Evolutionary conservation across 176 grass and related monocot genomes (phyloP).

Genomic region (Eleusine coracana): DNA sequence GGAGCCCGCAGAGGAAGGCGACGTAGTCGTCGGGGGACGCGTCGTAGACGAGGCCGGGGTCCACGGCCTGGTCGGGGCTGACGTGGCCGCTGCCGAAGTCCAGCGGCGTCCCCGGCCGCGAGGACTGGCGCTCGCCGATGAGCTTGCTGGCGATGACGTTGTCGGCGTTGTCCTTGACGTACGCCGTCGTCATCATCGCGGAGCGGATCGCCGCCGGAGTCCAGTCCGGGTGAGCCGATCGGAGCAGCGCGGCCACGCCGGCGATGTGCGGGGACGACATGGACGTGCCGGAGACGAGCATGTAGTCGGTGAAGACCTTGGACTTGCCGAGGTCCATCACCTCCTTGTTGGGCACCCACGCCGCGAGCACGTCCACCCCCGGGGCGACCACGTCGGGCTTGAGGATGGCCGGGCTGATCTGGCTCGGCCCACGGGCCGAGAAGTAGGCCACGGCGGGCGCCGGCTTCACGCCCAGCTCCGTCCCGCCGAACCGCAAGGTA

Average conservation of each 20-base stretch:
- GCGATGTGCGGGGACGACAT: slow-evolving; percentile 78
- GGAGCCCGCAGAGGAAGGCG: slow-evolving; percentile 61
- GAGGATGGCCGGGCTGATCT: slow-evolving; percentile 57
- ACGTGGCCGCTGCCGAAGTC: slow-evolving; percentile 72
- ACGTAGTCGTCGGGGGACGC: slow-evolving; percentile 56
- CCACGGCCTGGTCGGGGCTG: slow-evolving; percentile 59
- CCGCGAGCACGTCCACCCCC: slow-evolving; percentile 72
- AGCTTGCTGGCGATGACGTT: slow-evolving; percentile 42
- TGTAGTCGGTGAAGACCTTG: slow-evolving; percentile 51
- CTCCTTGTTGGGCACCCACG: slow-evolving; percentile 64
- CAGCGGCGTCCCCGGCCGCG: slow-evolving; percentile 45
- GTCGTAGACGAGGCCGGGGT: slow-evolving; percentile 78
- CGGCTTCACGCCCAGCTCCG: slow-evolving; percentile 59
- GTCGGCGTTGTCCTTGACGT: slow-evolving; percentile 56
- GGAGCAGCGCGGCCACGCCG: slow-evolving; percentile 68
- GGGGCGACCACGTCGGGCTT: slow-evolving; percentile 87
- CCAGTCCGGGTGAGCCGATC: slow-evolving; percentile 64
- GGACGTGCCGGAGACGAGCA: slow-evolving; percentile 71
- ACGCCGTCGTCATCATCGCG: slow-evolving; percentile 85
- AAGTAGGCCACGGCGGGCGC: slow-evolving; percentile 69
- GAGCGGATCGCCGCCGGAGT: slow-evolving; percentile 64
- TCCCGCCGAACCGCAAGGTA: slow-evolving; percentile 51
- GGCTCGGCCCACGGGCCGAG: slow-evolving; percentile 70
- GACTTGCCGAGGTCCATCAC: slow-evolving; percentile 36
- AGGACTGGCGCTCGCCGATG: too few species aligned